Conservation (phyloP, 495 filamentous ascomycete genomes). For the Sordaria brevicollis region DNA sequence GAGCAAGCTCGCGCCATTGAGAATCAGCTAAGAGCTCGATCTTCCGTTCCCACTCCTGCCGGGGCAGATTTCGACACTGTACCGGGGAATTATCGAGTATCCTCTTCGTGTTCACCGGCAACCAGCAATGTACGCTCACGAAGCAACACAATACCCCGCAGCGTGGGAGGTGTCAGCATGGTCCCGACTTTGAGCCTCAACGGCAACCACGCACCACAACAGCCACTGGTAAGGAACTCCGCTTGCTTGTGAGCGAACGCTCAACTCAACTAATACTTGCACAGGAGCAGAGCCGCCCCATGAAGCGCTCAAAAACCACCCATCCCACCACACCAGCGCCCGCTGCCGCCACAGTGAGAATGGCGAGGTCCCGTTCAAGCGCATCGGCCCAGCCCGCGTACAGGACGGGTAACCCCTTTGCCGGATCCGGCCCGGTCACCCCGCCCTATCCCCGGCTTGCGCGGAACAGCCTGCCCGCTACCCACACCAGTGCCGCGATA, state of each 20-base stretch:
- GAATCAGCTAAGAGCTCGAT: conserved; percentile 12
- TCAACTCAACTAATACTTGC: conserved; percentile 4
- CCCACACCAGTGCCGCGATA: background rate
- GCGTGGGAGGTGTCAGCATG: conserved; percentile 2
- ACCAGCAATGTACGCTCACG: conserved; percentile 18
- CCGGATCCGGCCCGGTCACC: conserved; percentile 1
- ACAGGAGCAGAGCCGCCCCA: conserved; percentile 17
- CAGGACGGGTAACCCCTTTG: background rate
- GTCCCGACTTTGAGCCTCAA: background rate
- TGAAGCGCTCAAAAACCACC: conserved; percentile 25
- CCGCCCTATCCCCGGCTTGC: background rate
- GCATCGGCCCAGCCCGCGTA: conserved; percentile 1
- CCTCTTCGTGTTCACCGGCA: conserved; percentile 10
- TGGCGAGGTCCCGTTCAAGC: conserved; percentile 21
- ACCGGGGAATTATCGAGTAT: conserved; percentile 20
- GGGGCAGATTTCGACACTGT: conserved; percentile 9
- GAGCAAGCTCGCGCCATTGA: conserved; percentile 9
- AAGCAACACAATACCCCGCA: conserved; percentile 26
- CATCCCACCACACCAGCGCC: conserved; percentile 6
- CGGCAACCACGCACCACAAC: background rate
- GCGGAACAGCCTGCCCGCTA: background rate
- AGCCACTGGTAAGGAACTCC: conserved; percentile 12
- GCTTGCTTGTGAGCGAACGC: background rate
- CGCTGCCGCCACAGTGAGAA: conserved; percentile 9
- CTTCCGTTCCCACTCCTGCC: background rate